Percentiles rank a stretch among this genome's conserved stretches.
Evolutionary conservation across 495 filamentous ascomycete genomes (phyloP).

Genomic region (Rhypophila decipiens): DNA sequence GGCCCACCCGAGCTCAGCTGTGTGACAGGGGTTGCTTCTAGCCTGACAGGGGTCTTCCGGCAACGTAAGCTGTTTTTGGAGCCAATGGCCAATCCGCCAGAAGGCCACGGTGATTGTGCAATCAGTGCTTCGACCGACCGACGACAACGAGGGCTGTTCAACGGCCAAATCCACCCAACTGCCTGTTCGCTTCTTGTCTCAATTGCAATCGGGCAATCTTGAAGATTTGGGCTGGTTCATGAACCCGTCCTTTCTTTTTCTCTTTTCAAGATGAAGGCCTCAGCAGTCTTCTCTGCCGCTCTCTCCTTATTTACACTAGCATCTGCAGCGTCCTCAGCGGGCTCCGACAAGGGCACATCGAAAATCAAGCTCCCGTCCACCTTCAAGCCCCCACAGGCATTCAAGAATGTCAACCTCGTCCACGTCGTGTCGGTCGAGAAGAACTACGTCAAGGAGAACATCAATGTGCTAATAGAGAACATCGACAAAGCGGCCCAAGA

Average conservation of each 20-base stretch:
- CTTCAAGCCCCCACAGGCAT: slow-evolving; percentile 84
- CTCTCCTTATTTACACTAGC: slow-evolving; percentile 41
- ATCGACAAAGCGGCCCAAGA: slow-evolving; percentile 62
- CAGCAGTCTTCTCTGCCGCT: slow-evolving; percentile 42
- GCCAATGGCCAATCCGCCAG: slow-evolving; percentile 7
- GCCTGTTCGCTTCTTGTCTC: slow-evolving; percentile 1
- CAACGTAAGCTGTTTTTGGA: slow-evolving; percentile 38
- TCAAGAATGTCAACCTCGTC: slow-evolving; percentile 85
- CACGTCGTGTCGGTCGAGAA: slow-evolving; percentile 90
- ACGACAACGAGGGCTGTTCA: slow-evolving; percentile 9
- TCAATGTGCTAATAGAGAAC: slow-evolving; percentile 95
- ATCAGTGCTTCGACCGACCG: too few relatives aligned
- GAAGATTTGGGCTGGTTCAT: slow-evolving; percentile 23
- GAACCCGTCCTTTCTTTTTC: slow-evolving; percentile 25
- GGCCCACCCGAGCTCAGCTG: too few relatives aligned
- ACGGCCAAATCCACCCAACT: slow-evolving; percentile 6
- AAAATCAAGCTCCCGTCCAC: slow-evolving; percentile 50
- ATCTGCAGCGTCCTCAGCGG: slow-evolving; percentile 24
- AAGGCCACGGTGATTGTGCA: slow-evolving; percentile 27
- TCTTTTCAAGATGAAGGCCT: slow-evolving; percentile 49
- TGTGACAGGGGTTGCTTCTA: too few relatives aligned
- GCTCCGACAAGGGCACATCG: slow-evolving; percentile 32
- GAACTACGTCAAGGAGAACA: slow-evolving; percentile 75
- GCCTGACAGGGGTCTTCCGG: slow-evolving; percentile 22
- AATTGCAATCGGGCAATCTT: background rate